phyloP scores from a whole-genome alignment of 2,329 filamentous ascomycete species.

The Clonostachys sp. region DNA sequence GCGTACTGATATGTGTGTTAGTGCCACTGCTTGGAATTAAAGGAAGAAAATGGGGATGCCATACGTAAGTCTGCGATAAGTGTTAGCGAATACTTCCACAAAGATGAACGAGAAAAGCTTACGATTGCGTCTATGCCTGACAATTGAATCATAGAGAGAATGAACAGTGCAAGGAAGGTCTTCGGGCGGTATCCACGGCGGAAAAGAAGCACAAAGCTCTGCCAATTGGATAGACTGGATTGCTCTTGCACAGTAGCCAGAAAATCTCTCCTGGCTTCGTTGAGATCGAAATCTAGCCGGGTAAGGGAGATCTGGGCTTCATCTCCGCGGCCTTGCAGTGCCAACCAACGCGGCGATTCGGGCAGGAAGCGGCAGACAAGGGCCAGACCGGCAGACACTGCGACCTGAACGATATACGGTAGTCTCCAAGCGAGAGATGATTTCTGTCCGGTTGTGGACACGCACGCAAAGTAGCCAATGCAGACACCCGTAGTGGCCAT shows the following conservation, averaged over 20 bases:
- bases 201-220: conserved; percentile 24
- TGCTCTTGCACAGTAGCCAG: conserved; percentile 19
- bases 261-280: conserved; percentile 42
- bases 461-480: conserved; percentile 56
- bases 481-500: conserved; percentile 44
- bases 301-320: conserved; percentile 38
- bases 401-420: conserved; percentile 45
- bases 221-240: conserved; percentile 20
- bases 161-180: conserved; percentile 48
- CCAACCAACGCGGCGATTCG: conserved; percentile 55
- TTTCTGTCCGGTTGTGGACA: conserved; percentile 41
- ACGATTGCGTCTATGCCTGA: conserved; percentile 60
- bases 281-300: conserved; percentile 33
- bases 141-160: conserved; percentile 56
- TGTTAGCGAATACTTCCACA: background rate
- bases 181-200: conserved; percentile 34
- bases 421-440: conserved; percentile 50
- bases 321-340: conserved; percentile 34
- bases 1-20: conserved; percentile 39
- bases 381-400: conserved; percentile 30
- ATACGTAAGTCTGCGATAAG: background rate
- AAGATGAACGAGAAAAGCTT: conserved; percentile 11
- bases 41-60: background rate
- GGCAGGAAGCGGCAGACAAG: conserved; percentile 36
- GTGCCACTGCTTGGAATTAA: background rate